Evolutionary conservation across 164 flowering plant species (phyloP), one percentile per base, ranked within the genome.

Genomic region (Akebia trifoliata): DNA sequence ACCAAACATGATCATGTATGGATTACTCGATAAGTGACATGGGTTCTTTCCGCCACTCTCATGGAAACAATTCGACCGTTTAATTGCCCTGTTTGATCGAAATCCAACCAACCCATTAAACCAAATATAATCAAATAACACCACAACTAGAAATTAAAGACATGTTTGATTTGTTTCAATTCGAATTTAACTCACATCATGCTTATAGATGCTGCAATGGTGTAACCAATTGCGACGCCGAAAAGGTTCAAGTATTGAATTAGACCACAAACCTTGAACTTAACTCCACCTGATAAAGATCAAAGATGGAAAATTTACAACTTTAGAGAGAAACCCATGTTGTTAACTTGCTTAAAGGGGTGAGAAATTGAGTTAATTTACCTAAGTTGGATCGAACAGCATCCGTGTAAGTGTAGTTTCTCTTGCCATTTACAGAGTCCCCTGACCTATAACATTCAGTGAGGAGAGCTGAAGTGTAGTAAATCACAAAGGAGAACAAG

Each of bases 341-440:
- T 35, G 21, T 22, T 38, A 1, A 12, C 46, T 32, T 0, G 4
- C 3, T 38, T 12, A 2, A 8, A 6, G 28, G 18, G 18, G 5
- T 6, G 2, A 14, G 30, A 37, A 20, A 34, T 8, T 24, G 17
- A 6, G 21, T 18, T 38, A 5, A 21, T 9, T 21, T 28, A 77
- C 88, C 85, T n/a, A 83, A 78, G 54, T 70, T 77, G 34, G 81
- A 70, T 18, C 70, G 69, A 39, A 83, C 85, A 24, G 80, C 83
- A 2, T 80, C 83, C 82, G 67, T 70, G 72, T 80, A 83, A 39
- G 80, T 78, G 35, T 77, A 75, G 68, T 83, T 83, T 36, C 88
- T 54, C 72, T 76, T 78, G 49, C 88, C 85, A 31, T 67, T 55
- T 8, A 59, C 40, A 0, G 82, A 75, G 52, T 81, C 82, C 0